Evolutionary conservation across 208 protist species (phyloP), one percentile per base, ranked within the genome.

Genomic region (Wallacemonas sp.): DNA sequence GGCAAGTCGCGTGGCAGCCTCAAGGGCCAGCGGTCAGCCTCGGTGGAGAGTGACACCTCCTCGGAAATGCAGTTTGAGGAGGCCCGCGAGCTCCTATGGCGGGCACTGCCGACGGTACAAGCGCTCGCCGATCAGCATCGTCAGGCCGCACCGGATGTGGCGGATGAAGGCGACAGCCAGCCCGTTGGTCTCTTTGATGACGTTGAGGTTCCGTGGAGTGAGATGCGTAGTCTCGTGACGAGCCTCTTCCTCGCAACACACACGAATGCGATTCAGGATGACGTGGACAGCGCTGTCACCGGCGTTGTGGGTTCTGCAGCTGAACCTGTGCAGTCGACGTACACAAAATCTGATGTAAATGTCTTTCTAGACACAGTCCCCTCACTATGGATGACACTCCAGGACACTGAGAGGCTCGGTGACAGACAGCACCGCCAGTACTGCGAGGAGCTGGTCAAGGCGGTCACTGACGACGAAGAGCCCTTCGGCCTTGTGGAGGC

Each of bases 391-490:
- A 53, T 86, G 44, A 66, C 74, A 2, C 75, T 41, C 37, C 53
- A 61, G 36, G 63, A 67, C 44, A 61, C 63, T 0, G 62, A 53
- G 13, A 59, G 55, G 48, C 41, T 32, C 27, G 1, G 37, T 6
- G 57, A 76, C 33, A 22, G 66, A 3, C 68, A 59, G 58, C 59
- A 79, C 3, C 57, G 72, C 3, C 66, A 71, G 39, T 71, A 77
- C 36, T 54, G 81, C 38, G 39, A 70, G 6, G 80, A 92, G 61
- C 61, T 96, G 1, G 62, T 81, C 3, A 76, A 91, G 15, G 89
- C 81, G 67, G 72, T 96, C 15, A 89, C 83, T 5, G 73, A 75
- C 34, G 91, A 96, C 71, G 81, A 88, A 53, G 60, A 70, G 32
- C 90, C 90, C 21, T 65, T 76, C 59, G 54, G 30, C 17, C 68